A percentile compares a stretch with the other conserved stretches of the same genome.
Conservation (phyloP, 1,284 basidiomycete genomes). For the Rhodotorula sp. region DNA sequence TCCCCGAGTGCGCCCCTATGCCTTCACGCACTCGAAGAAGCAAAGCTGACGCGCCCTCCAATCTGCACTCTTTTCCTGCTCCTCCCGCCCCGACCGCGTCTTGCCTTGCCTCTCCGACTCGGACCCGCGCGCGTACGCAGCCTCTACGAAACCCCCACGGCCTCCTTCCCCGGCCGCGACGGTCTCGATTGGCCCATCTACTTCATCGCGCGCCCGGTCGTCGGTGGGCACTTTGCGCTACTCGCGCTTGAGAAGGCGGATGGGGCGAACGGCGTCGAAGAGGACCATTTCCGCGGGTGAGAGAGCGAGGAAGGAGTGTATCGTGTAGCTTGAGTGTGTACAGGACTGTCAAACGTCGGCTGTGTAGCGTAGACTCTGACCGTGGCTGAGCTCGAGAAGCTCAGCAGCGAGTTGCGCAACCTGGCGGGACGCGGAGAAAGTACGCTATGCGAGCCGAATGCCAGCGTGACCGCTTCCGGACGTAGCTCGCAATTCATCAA, state of each 20-base stretch:
- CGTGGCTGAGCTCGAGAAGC: no score
- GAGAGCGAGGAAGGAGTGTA: no score
- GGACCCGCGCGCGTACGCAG: constrained; percentile 12
- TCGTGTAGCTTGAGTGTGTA: no score
- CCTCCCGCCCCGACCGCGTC: not conserved
- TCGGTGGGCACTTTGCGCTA: constrained; percentile 50
- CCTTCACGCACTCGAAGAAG: no score
- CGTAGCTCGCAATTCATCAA: no score
- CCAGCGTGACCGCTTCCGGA: no score
- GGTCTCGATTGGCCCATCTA: constrained; percentile 47
- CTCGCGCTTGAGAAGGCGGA: constrained; percentile 45
- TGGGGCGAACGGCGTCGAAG: not conserved
- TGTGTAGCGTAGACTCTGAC: no score
- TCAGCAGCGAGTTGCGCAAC: no score
- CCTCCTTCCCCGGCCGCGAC: constrained; percentile 39
- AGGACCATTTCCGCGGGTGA: not conserved
- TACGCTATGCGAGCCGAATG: no score
- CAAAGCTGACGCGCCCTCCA: constrained; percentile 3
- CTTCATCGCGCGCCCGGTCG: constrained; percentile 51
- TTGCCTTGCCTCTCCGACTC: not conserved
- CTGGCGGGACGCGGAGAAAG: no score
- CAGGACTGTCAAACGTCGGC: no score
- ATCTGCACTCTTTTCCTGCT: constrained; percentile 4
- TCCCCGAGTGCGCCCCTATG: constrained; percentile 49
- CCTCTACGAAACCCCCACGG: constrained; percentile 43